Conservation (phyloP, 345 rosid species). For the Pugionium cornutum region DNA sequence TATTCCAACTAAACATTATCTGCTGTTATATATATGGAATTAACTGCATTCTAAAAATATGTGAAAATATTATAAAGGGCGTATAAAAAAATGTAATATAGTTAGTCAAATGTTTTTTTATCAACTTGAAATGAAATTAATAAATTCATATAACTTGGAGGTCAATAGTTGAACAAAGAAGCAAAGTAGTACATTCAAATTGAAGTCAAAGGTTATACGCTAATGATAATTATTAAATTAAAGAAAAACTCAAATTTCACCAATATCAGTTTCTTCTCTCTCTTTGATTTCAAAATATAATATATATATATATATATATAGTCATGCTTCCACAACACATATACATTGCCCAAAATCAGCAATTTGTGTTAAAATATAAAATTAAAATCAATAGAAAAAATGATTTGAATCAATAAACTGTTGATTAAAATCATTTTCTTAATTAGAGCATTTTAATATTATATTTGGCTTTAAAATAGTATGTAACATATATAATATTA, state of each 20-base stretch:
- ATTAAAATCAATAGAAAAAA: background rate
- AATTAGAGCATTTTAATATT: background rate
- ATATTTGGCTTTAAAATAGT: background rate
- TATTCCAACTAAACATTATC: too few relatives aligned
- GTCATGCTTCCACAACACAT: background rate
- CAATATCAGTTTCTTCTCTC: constrained; percentile 24
- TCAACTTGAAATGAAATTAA: constrained; percentile 1
- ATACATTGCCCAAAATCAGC: background rate
- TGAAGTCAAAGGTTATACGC: constrained; percentile 21
- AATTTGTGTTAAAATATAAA: too few relatives aligned
- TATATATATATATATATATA: constrained; percentile 4
- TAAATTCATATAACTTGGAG: constrained; percentile 1
- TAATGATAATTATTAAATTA: constrained; percentile 12
- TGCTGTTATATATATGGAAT: background rate
- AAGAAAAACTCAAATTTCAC: constrained; percentile 22
- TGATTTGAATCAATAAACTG: background rate
- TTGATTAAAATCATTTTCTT: background rate
- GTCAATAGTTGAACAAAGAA: constrained; percentile 29
- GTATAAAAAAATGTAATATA: background rate
- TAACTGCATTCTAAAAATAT: background rate
- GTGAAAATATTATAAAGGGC: background rate
- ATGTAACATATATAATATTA: background rate
- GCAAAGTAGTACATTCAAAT: constrained; percentile 28
- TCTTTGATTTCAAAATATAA: constrained; percentile 11
- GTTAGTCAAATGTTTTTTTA: background rate